These are phyloP conservation scores for Silene vulgaris DNA, from an alignment of 179 eudicot species.

Conservation along the genomic window DNA sequence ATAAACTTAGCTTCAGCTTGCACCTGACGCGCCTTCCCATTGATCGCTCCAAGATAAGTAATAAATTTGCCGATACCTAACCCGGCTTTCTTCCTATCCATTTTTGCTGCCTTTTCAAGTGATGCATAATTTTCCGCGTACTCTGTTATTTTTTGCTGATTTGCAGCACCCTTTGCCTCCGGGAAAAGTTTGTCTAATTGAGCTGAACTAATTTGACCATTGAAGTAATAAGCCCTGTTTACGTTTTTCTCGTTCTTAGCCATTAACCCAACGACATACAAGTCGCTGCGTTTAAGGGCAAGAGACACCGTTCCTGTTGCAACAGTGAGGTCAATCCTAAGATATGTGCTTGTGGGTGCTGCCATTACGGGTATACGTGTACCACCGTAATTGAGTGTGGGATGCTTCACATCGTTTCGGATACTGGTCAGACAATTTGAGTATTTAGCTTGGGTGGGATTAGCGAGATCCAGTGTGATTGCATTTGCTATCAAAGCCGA, in stretches of 20 bases:
- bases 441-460: background rate
- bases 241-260: background rate
- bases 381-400: no score
- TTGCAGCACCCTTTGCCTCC: background rate
- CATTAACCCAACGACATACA: background rate
- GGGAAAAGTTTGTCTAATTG: background rate
- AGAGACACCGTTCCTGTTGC: no score
- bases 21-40: background rate
- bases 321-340: no score
- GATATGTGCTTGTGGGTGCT: no score
- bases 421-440: background rate
- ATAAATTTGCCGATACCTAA: background rate
- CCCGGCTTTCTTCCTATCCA: background rate
- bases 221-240: background rate
- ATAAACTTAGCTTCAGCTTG: background rate
- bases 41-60: background rate
- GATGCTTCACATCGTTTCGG: no score
- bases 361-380: no score
- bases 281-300: background rate
- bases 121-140: background rate
- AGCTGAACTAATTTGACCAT: background rate
- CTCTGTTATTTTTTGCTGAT: slow-evolving; percentile 6
- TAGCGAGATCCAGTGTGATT: background rate
- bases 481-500: background rate
- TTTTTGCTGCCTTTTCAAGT: background rate